These are phyloP conservation scores for Herpetomonas samuelpessoai DNA, from an alignment of 208 protist genomes.

Conservation along the genomic window DNA sequence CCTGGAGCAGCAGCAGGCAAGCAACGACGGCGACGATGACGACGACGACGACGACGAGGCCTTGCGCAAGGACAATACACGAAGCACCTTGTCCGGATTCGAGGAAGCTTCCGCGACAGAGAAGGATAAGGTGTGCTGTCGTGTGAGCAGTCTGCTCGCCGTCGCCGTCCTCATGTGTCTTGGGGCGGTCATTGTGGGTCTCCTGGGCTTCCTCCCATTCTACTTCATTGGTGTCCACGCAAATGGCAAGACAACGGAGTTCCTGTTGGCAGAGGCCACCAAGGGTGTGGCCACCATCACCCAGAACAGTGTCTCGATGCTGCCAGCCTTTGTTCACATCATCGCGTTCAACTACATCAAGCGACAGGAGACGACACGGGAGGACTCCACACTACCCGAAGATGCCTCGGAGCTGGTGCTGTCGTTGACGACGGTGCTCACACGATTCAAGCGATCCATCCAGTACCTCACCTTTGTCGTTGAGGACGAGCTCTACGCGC, in stretches of 20 bases:
- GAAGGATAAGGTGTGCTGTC: slow-evolving; percentile 22
- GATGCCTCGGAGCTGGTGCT: slow-evolving; percentile 20
- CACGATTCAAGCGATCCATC: slow-evolving; percentile 29
- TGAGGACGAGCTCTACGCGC: slow-evolving; percentile 26
- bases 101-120: slow-evolving; percentile 19
- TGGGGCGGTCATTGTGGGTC: slow-evolving; percentile 40
- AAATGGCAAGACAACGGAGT: slow-evolving; percentile 33
- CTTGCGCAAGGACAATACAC: neutral
- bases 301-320: slow-evolving; percentile 38
- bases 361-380: slow-evolving; percentile 23
- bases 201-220: slow-evolving; percentile 56
- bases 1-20: neutral
- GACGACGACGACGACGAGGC: neutral
- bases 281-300: slow-evolving; percentile 43
- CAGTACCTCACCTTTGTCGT: slow-evolving; percentile 38
- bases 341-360: slow-evolving; percentile 57
- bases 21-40: neutral
- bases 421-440: slow-evolving; percentile 34
- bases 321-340: slow-evolving; percentile 53
- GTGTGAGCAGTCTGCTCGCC: slow-evolving; percentile 34
- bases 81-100: slow-evolving; percentile 11
- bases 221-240: slow-evolving; percentile 44
- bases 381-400: slow-evolving; percentile 19
- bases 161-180: slow-evolving; percentile 49
- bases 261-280: slow-evolving; percentile 43